Base-by-base conservation (phyloP, 2,329 filamentous ascomycete species). In the Dryadomyces quercivorus region DNA sequence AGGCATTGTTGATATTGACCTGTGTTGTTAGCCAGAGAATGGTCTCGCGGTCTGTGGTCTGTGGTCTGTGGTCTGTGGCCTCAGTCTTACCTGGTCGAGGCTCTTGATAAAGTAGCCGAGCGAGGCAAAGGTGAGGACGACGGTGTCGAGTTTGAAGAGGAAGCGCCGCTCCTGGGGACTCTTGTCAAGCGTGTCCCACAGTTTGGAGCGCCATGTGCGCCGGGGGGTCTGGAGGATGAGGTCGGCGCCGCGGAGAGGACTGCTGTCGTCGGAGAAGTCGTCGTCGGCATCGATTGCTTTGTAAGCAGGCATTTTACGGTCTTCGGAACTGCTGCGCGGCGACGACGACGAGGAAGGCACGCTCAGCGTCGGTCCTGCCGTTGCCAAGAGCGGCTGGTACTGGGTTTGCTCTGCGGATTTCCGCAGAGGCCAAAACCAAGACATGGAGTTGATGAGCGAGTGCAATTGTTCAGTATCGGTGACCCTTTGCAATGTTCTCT, bases 171-270 rank as follows among this genome's bases (percentile, higher is more conserved):
- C 66, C 52, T 64, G 62, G 6, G 64, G 63, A 7, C 63, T 63
- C 62, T 66, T 66, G 59, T 66, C 65, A 21, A 75, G 66, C 0
- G 72, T 73, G 56, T 76, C 73, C 73, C 74, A 76, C n/a, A 76
- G 10, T 48, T 73, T 72, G 0, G 72, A 74, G 22, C 66, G 67
- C 74, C 74, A 76, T 22, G 69, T 74, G 38, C 57, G 47, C 40
- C 51, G 53, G 10, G 59, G 56, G 47, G 15, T 40, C 8, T 47
- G 26, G 5, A 53, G 46, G 1, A 60, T 54, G 5, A 57, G 15
- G 16, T 47, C 53, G 20, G 53, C 42, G 22, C 13, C 45, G 3
- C 13, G 5, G 13, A 49, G 26, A 2, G 26, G 5, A 15, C 20
- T 46, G n/a, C 20, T 26, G 21, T n/a, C 22, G 9, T n/a, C 12